These are phyloP conservation scores for Xanthoconium purpureum DNA, from an alignment of 768 basidiomycete genomes.

Conservation along the genomic window DNA sequence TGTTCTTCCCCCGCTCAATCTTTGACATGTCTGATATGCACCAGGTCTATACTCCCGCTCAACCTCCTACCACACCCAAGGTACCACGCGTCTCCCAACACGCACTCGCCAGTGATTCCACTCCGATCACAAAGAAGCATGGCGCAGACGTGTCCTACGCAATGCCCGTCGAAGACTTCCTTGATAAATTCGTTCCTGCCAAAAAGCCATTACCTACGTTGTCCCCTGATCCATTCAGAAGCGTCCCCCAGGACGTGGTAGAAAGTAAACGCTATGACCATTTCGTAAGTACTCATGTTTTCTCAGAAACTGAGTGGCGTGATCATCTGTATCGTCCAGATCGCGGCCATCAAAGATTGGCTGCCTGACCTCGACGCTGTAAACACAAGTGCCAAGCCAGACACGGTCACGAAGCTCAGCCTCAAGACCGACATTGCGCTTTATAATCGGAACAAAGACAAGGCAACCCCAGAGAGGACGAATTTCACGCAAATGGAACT, in stretches of 20 bases:
- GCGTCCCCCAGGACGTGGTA: too few species aligned
- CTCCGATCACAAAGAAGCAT: neutral
- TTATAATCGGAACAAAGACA: neutral
- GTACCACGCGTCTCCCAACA: too few species aligned
- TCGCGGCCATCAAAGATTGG: neutral
- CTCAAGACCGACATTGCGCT: slow-evolving; percentile 1
- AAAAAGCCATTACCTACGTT: neutral
- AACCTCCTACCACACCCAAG: too few species aligned
- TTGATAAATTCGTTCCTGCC: neutral
- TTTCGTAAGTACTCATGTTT: neutral
- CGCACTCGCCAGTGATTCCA: neutral
- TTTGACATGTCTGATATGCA: too few species aligned
- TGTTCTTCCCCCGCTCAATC: too few species aligned
- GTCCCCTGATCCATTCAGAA: neutral
- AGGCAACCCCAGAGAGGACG: neutral
- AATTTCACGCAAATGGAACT: neutral
- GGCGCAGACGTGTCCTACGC: neutral
- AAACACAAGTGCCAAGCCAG: neutral
- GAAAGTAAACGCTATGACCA: neutral
- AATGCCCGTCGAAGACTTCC: neutral
- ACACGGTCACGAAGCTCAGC: neutral
- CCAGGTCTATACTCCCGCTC: too few species aligned
- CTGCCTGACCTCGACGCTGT: neutral
- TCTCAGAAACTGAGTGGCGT: neutral
- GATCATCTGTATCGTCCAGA: neutral